These are phyloP conservation scores for Trichoderma oligosporum DNA, from an alignment of 2,329 filamentous ascomycete species.

Conservation along the genomic window DNA sequence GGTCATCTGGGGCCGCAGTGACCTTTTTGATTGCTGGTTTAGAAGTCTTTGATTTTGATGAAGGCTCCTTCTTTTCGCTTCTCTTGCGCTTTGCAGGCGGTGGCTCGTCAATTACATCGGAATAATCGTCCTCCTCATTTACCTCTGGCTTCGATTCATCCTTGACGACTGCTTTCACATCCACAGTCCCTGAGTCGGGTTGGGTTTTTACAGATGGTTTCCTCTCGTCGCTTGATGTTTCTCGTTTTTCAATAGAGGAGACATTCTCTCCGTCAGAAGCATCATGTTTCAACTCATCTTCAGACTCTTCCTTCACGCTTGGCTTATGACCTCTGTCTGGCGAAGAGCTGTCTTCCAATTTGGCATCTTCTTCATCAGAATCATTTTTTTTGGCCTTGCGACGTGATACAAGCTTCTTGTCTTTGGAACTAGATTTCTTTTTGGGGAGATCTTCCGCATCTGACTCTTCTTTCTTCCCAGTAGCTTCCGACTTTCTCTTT, in stretches of 20 bases:
- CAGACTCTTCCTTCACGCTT: slow-evolving; percentile 16
- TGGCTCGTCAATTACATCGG: slow-evolving; percentile 67
- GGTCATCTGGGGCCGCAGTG: slow-evolving; percentile 40
- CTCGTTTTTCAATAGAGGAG: slow-evolving; percentile 4
- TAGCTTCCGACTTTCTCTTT: slow-evolving; percentile 34
- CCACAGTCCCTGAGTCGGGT: slow-evolving; percentile 3
- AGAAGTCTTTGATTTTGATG: slow-evolving; percentile 28
- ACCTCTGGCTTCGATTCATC: slow-evolving; percentile 24
- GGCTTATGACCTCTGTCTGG: slow-evolving; percentile 19
- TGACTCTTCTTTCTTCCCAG: slow-evolving; percentile 33
- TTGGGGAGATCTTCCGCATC: slow-evolving; percentile 24
- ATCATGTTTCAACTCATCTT: slow-evolving; percentile 15
- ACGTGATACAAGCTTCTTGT: slow-evolving; percentile 16
- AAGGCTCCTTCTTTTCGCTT: slow-evolving; percentile 34
- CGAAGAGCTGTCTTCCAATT: not conserved
- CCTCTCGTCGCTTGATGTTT: slow-evolving; percentile 18
- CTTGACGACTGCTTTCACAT: slow-evolving; percentile 17
- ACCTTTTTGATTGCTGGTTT: slow-evolving; percentile 33
- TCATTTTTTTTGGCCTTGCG: slow-evolving; percentile 20
- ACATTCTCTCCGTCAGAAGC: not conserved
- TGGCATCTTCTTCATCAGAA: slow-evolving; percentile 17
- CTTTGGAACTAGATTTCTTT: slow-evolving; percentile 24
- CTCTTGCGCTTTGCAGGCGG: slow-evolving; percentile 58
- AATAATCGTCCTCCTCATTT: slow-evolving; percentile 40
- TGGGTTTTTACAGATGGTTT: slow-evolving; percentile 1